Evolutionary conservation across 495 filamentous ascomycete genomes (phyloP), one percentile per base, ranked within the genome.

Genomic region (Pyrenula massariospora): DNA sequence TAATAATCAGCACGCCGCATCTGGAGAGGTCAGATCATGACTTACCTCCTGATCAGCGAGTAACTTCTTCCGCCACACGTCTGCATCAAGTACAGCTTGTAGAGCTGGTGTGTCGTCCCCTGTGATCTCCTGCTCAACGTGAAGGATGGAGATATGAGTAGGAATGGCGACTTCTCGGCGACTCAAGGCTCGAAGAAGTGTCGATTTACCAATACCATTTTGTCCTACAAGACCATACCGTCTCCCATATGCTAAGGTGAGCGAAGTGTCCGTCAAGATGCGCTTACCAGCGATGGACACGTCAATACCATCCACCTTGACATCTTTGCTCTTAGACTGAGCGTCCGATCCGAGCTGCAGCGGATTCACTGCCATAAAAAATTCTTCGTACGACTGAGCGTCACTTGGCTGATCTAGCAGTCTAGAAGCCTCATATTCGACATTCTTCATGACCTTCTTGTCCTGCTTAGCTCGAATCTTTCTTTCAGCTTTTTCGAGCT

Each of bases 181-280:
- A 60, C 92, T 95, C 57, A 99, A 73, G 10, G 94, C 93, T 52
- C 92, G 78, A 53, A 99, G 79, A 54, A 99, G 75, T 12, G 93
- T 99, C 72, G 86, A 91, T 81, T 99, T 99, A 77, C 93, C 93
- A 56, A 99, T 91, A 90, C 93, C 93, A 79, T 99, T 99, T 75
- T 96, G 86, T 77, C 93, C 93, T 56, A 97, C 93, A 53, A 97
- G 79, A 83, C 93, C 94, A 71, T 97, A 99, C 56, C 93, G 85
- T 62, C 90, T 85, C 36, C 94, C 90, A 70, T 93, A 96, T 1
- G 93, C 87, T 59, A 99, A 78, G 1, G 91, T 96, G 52, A 99
- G 70, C 20, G 79, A 85, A 20, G 91, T 95, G 67, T 97, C 94
- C 49, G 82, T 87, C 61, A 99, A 66, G 60, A 99, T 99, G 54